Evolutionary conservation across 495 filamentous ascomycete genomes (phyloP), one percentile per base, ranked within the genome.

Genomic region (Penicillium desertorum): DNA sequence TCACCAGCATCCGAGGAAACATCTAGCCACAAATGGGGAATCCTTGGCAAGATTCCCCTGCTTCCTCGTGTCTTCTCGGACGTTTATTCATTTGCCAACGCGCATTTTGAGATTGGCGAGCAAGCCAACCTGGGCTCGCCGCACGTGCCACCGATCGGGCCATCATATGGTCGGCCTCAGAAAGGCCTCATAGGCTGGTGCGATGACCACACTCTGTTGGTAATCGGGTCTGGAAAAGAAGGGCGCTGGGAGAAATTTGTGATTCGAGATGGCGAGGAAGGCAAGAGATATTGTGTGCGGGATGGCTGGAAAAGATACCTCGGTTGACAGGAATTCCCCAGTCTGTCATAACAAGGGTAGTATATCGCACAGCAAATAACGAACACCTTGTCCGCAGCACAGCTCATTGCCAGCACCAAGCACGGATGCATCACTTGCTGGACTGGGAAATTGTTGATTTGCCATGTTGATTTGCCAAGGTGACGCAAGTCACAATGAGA

Each of bases 271-370:
- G 81, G 76, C 0, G 79, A 83, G 42, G 86, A 87, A 48, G 87
- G 87, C 11, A 83, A 78, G 59, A 75, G 82, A 44, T 72, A 78
- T 45, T 79, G 86, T 59, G 64, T 84, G 4, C 79, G 88, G 63
- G 86, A 88, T 55, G 91, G 90, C 5, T 96, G 90, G 90, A 91
- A 88, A 72, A 76, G 84, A 68, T 96, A 93, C 74, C 72, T 94
- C 45, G 81, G 70, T 50, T 76, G 72, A 78, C 56, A 49, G 8
- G 23, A 8, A 22, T 7, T n/a, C 25, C 32, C 22, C 23, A 25
- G 23, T 20, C n/a, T 16, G 37, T 46, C 25, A 57, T n/a, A 43
- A 19, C 7, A 6, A 20, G 20, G 19, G 10, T 6, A 37, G 36
- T 19, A 14, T 16, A 34, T 23, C 25, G 10, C 20, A 46, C 30